Evolutionary conservation across 306 rosid genomes (phyloP), one percentile per base, ranked within the genome.

Genomic region (Prunus mume): DNA sequence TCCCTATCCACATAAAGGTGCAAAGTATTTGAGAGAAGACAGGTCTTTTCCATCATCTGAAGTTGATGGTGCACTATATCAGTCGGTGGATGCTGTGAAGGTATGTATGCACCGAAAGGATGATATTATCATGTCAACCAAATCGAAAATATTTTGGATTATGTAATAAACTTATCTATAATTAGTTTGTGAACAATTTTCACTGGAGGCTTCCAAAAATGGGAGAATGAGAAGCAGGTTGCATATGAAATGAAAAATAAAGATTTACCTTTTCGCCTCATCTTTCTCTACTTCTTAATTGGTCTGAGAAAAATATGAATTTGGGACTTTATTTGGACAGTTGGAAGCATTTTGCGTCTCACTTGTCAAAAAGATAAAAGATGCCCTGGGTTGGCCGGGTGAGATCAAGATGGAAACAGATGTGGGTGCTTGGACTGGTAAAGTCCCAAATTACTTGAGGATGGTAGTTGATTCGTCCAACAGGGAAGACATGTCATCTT

Each of bases 391-490:
- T 30, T 94, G 96, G 97, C 79, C 88, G 0, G 92, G 81, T 52
- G 96, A 92, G 65, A 79, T 90, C 76, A 75, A 24, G 79, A 77
- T 65, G 27, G 96, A 90, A 81, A 83, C 76, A 80, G 78, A 85
- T 60, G 76, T 84, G 52, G 95, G 98, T 76, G 90, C 83, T 38
- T 94, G 90, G 91, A 87, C 83, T 61, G 98, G 98, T 62, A 88
- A 86, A 82, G 68, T 88, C 80, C 98, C 98, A 0, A 76, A 87
- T 52, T 94, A 86, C 84, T 77, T 94, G 84, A 80, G 78, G 85
- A 73, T 61, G 61, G 69, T 72, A 60, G 73, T 71, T 79, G 83
- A 79, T 70, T 64, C 71, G 67, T 77, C 74, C 55, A 45, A 65
- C n/a, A 76, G 69, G 51, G 87, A 88, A 79, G 85, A 74, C 57